phyloP scores from a whole-genome alignment of 148 eudicot species.

The Silene latifolia region DNA sequence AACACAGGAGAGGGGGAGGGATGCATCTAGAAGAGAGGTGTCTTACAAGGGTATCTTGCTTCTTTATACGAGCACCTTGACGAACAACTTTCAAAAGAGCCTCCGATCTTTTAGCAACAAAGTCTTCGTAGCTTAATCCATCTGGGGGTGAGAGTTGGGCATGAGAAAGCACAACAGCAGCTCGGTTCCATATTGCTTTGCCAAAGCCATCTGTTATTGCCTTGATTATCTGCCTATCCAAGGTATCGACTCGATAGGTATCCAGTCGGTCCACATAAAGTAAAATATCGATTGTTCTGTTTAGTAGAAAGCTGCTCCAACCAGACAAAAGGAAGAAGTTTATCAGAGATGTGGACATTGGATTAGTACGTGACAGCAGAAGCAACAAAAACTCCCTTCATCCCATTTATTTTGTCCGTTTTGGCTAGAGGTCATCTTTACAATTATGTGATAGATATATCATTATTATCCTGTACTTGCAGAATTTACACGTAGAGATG shows the following conservation, averaged over 20 bases:
- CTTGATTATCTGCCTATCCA: constrained; percentile 79
- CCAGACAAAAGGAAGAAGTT: constrained; percentile 8
- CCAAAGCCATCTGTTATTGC: constrained; percentile 90
- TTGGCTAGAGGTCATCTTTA: too few relatives aligned
- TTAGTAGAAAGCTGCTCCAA: constrained; percentile 70
- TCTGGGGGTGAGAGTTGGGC: constrained; percentile 98
- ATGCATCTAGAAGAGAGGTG: constrained; percentile 1
- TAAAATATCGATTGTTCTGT: constrained; percentile 87
- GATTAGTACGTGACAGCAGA: not conserved
- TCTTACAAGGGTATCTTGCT: constrained; percentile 42
- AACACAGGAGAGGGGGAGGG: not conserved
- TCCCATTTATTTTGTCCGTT: too few relatives aligned
- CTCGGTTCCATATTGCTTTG: constrained; percentile 76
- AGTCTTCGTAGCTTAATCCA: constrained; percentile 84
- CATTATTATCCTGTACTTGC: too few relatives aligned
- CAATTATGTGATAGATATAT: too few relatives aligned
- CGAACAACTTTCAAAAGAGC: constrained; percentile 75
- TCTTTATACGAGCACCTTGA: constrained; percentile 57
- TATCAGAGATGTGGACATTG: not conserved
- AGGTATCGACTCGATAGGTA: constrained; percentile 88
- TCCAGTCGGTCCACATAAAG: constrained; percentile 92
- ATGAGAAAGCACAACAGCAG: constrained; percentile 82
- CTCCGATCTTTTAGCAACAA: constrained; percentile 71
- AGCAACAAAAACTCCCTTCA: not conserved
- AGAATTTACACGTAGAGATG: too few relatives aligned